A percentile compares a stretch with the other conserved stretches of the same genome.
phyloP scores from a whole-genome alignment of 495 filamentous ascomycete species.

The Xylaria nigripes region DNA sequence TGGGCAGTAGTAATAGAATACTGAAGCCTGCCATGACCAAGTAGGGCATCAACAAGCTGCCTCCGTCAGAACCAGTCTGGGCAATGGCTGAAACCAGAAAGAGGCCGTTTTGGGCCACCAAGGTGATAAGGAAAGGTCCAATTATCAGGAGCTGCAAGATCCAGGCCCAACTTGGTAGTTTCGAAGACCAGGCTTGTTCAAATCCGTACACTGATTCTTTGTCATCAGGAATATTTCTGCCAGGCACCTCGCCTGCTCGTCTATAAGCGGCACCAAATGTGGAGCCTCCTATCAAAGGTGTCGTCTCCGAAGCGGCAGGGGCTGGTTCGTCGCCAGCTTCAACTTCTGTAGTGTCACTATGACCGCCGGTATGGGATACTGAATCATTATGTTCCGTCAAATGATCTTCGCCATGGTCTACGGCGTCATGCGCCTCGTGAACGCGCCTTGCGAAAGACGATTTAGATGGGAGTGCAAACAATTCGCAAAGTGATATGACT shows the following conservation, averaged over 20 bases:
- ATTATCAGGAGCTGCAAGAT: constrained; percentile 74
- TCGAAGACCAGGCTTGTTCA: constrained; percentile 79
- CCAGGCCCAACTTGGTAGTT: constrained; percentile 78
- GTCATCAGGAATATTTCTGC: constrained; percentile 8
- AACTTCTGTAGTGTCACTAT: constrained; percentile 20
- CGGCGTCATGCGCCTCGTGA: constrained; percentile 37
- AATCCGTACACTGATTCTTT: constrained; percentile 50
- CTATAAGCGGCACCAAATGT: constrained; percentile 66
- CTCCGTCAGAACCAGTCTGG: constrained; percentile 78
- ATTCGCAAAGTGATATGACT: constrained; percentile 64
- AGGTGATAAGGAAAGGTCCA: constrained; percentile 64
- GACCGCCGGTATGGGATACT: constrained; percentile 25
- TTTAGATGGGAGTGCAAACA: constrained; percentile 70
- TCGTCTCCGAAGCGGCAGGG: constrained; percentile 60
- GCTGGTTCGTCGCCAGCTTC: constrained; percentile 41
- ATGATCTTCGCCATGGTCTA: constrained; percentile 9
- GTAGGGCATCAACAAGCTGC: constrained; percentile 57
- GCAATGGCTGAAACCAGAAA: constrained; percentile 61
- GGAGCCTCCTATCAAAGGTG: constrained; percentile 64
- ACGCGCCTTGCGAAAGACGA: constrained; percentile 48
- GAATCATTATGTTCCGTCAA: constrained; percentile 30
- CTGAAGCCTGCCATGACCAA: constrained; percentile 57
- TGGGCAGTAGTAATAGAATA: constrained; percentile 66
- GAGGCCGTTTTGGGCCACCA: constrained; percentile 66
- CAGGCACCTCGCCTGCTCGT: constrained; percentile 29